Evolutionary conservation across 331 rosid species (phyloP), one percentile per base, ranked within the genome.

Genomic region (Arachis monticola): DNA sequence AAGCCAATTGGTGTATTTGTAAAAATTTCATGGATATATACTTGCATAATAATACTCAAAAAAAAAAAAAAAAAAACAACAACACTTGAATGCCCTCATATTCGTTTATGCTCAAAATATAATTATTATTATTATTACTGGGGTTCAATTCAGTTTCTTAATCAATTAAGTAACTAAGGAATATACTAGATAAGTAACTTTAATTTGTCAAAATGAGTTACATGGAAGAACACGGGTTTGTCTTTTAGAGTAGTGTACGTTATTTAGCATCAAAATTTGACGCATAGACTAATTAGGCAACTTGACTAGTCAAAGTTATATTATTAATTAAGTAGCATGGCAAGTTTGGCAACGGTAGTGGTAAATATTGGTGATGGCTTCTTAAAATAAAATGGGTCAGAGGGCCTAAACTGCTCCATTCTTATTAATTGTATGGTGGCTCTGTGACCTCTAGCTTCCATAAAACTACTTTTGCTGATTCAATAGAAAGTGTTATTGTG

Each of bases 261-360:
- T 10, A 13, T 47, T 47, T 35, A 45, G 60, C 10, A 30, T 75
- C 51, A 76, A 76, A 59, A 2, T 32, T 59, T 67, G 62, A 58
- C 60, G 42, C 67, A 3, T 11, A 12, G 13, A 31, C 42, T 58
- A 2, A 35, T 2, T 58, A 8, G 2, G n/a, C 2, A 27, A 2
- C 47, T 46, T 46, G 70, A 50, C 13, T 9, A 48, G 66, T 48
- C 75, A 38, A 77, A 61, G 13, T 1, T 6, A 31, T 1, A 32
- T 31, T 32, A 30, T 31, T 32, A 30, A 8, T 40, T 22, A 48
- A 32, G 47, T 12, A 32, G 50, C 73, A 69, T 51, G 6, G 63
- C 38, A 69, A 32, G 50, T 61, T 51, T 51, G 6, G 63, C 38
- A 69, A 61, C 66, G 77, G 31, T 9, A 31, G 27, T 51, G 40